phyloP scores from a whole-genome alignment of 164 flowering plant species.

The Echeveria elegans region DNA sequence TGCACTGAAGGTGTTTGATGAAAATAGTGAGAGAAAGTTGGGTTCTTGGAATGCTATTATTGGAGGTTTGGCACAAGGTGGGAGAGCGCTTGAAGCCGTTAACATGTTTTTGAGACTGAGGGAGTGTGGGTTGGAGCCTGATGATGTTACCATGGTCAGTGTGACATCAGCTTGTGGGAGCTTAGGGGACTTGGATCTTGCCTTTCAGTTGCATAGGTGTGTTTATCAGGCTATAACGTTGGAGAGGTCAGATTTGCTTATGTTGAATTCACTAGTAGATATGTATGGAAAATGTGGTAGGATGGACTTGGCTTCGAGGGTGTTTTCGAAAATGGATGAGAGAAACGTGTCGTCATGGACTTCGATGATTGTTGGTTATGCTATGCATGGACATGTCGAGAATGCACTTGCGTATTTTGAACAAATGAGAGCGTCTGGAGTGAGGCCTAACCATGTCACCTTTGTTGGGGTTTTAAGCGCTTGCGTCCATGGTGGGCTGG shows the following conservation, averaged over 20 bases:
- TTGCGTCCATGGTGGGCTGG: constrained; percentile 63
- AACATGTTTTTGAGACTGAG: constrained; percentile 29
- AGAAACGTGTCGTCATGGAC: constrained; percentile 58
- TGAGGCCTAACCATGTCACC: constrained; percentile 57
- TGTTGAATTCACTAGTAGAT: constrained; percentile 48
- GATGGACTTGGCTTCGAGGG: constrained; percentile 42
- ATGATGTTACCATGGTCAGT: constrained; percentile 58
- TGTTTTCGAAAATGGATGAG: constrained; percentile 27
- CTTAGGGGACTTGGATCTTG: constrained; percentile 44
- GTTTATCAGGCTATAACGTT: constrained; percentile 32
- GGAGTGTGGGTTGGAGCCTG: constrained; percentile 39
- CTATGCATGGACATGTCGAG: constrained; percentile 34
- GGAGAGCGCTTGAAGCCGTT: constrained; percentile 34
- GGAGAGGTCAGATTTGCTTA: constrained; percentile 31
- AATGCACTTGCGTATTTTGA: constrained; percentile 41
- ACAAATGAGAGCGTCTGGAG: constrained; percentile 31
- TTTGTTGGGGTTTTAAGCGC: constrained; percentile 60
- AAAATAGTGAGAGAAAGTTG: constrained; percentile 39
- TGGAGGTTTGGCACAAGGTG: constrained; percentile 46
- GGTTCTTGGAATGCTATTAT: constrained; percentile 67
- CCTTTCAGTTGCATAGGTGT: constrained; percentile 50
- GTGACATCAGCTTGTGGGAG: constrained; percentile 57
- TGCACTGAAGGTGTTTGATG: constrained; percentile 50
- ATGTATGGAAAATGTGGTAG: constrained; percentile 68
- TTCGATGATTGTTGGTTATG: constrained; percentile 52